These are phyloP conservation scores for Elaeis oleifera DNA, from an alignment of 202 grass and related monocot genomes.

Conservation along the genomic window DNA sequence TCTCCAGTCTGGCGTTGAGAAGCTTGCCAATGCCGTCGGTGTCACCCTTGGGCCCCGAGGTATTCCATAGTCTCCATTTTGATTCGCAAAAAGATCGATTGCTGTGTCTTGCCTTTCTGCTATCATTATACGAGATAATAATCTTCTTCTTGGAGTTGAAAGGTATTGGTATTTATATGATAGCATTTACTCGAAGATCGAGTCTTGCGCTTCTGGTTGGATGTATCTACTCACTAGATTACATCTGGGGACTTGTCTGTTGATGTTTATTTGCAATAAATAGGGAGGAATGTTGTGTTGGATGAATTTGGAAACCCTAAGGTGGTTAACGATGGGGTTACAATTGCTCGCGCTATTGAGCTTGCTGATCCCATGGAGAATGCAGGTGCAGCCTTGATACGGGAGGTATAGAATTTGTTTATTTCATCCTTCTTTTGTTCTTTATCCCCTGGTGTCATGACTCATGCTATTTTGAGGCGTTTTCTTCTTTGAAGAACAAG, in stretches of 20 bases:
- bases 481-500: no score
- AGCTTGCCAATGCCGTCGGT: slow-evolving; percentile 16
- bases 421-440: no score
- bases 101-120: no score
- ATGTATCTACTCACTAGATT: no score
- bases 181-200: no score
- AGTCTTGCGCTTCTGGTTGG: no score
- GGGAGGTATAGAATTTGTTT: neutral
- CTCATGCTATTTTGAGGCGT: no score
- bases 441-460: no score
- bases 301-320: slow-evolving; percentile 12
- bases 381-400: slow-evolving; percentile 9
- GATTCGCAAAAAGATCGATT: neutral
- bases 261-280: neutral
- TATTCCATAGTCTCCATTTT: neutral
- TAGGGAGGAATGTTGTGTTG: slow-evolving; percentile 21
- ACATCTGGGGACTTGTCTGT: no score
- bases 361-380: slow-evolving; percentile 14
- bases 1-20: slow-evolving; percentile 12
- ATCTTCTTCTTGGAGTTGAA: no score
- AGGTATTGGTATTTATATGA: no score
- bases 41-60: slow-evolving; percentile 21
- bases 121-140: no score
- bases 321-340: slow-evolving; percentile 12
- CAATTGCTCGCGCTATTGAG: slow-evolving; percentile 12